phyloP scores from a whole-genome alignment of 2,329 filamentous ascomycete species.

The Talaromyces rugulosus region DNA sequence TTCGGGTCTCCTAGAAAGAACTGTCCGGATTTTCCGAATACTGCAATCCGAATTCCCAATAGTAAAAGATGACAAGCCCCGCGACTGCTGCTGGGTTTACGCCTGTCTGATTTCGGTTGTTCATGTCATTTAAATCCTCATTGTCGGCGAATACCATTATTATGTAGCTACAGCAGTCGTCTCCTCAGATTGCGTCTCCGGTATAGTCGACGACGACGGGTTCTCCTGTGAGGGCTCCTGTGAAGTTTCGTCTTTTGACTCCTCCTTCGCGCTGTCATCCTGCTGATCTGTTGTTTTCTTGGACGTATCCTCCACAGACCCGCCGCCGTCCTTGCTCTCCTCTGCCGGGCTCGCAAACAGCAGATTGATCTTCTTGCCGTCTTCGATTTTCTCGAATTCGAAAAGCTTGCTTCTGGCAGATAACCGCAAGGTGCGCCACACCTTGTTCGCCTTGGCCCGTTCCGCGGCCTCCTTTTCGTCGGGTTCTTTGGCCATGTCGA shows the following conservation, averaged over 20 bases:
- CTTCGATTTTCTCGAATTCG: slow-evolving; percentile 82
- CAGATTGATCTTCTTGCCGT: slow-evolving; percentile 64
- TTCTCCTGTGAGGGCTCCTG: neutral
- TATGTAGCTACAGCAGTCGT: neutral
- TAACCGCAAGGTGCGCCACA: slow-evolving; percentile 82
- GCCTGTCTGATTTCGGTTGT: too few relatives aligned
- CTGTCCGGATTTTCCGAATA: neutral
- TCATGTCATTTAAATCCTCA: too few relatives aligned
- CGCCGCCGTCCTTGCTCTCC: slow-evolving; percentile 17
- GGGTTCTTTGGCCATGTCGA: slow-evolving; percentile 70
- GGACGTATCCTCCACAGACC: slow-evolving; percentile 25
- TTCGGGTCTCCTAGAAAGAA: neutral
- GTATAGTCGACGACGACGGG: neutral
- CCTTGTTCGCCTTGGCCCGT: slow-evolving; percentile 79
- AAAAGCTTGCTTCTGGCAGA: slow-evolving; percentile 69
- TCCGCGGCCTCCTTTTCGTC: slow-evolving; percentile 56
- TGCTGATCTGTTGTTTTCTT: slow-evolving; percentile 8
- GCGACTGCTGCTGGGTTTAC: too few relatives aligned
- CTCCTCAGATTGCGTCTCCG: slow-evolving; percentile 1
- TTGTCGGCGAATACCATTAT: neutral
- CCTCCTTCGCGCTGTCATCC: slow-evolving; percentile 2
- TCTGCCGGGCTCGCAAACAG: slow-evolving; percentile 38
- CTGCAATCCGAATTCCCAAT: neutral
- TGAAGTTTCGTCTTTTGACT: neutral
- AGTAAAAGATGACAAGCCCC: too few relatives aligned